Percentiles rank a stretch among this genome's conserved stretches.
phyloP scores from a whole-genome alignment of 768 basidiomycete genomes.

The Coprinellus aureogranulatus region DNA sequence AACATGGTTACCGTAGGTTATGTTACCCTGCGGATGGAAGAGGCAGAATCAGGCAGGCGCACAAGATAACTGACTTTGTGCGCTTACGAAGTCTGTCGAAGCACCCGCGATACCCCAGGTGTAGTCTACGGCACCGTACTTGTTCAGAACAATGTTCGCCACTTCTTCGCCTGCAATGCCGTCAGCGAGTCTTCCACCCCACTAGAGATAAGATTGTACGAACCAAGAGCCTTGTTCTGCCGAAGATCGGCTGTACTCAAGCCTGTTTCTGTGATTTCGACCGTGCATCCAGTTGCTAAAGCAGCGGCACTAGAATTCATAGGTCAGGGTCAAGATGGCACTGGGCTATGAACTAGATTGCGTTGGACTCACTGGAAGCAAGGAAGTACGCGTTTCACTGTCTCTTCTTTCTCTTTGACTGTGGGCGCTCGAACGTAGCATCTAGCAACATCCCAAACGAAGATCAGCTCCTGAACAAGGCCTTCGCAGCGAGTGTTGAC shows the following conservation, averaged over 20 bases:
- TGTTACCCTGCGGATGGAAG: constrained; percentile 52
- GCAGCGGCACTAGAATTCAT: constrained; percentile 55
- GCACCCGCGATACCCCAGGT: constrained; percentile 67
- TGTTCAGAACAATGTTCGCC: constrained; percentile 55
- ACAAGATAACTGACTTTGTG: background rate
- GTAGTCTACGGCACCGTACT: constrained; percentile 62
- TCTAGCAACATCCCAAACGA: constrained; percentile 31
- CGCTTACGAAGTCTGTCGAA: constrained; percentile 79
- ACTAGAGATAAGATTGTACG: background rate
- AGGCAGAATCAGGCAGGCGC: background rate
- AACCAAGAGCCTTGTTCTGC: constrained; percentile 67
- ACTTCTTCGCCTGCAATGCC: constrained; percentile 58
- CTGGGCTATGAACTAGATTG: no score
- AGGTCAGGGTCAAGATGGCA: no score
- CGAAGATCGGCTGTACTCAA: constrained; percentile 50
- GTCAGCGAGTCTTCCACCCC: background rate
- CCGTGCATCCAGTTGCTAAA: constrained; percentile 61
- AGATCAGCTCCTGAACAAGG: no score
- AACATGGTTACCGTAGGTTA: constrained; percentile 58
- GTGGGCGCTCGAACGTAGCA: constrained; percentile 76
- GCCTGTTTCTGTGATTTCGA: constrained; percentile 34
- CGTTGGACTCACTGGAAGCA: constrained; percentile 75
- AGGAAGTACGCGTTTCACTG: constrained; percentile 57
- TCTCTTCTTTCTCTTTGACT: constrained; percentile 55
- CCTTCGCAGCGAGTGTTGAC: background rate